Evolutionary conservation across 1,284 basidiomycete genomes (phyloP), one percentile per base, ranked within the genome.

Genomic region (Ceratobasidium sp.): DNA sequence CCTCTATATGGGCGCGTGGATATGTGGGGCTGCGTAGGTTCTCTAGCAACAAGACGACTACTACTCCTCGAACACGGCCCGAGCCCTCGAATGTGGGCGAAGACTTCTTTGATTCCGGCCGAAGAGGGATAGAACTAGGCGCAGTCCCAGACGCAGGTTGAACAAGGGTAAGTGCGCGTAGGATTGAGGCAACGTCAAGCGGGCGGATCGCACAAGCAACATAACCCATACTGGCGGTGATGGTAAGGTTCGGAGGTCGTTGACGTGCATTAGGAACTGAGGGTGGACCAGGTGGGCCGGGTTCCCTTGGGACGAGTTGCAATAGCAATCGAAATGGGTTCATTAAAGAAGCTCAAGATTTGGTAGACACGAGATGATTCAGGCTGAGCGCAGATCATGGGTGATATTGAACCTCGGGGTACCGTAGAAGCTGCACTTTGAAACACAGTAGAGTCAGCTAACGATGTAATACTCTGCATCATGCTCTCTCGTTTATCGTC

Each of bases 401-500:
- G 62, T 49, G 79, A 76, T 29, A 32, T 52, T 22, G 65, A 44
- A 32, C 52, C 37, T 22, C 17, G 54, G n/a, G 22, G 77, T 19
- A 82, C 77, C n/a, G 83, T 84, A 17, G 91, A 91, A 34, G 92
- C 80, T 1, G 92, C 91, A 80, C 92, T 94, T 80, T 92, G 87
- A 82, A 94, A 94, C 86, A 94, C 89, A 81, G 88, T 91, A 7
- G 85, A 82, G 11, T 76, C 61, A 32, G 85, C 84, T 52, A 94
- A 85, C 57, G 84, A 86, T 6, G 87, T 89, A 61, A 94, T 85
- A 5, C 92, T 94, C 80, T 93, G 92, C 3, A 92, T 91, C 92
- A 94, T 94, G 75, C 87, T 83, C 81, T 89, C 83, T 29, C 82
- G 84, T 7, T 76, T 77, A 29, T 78, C 79, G 51, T 77, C 78